Base-by-base conservation (phyloP, 106 monocot genomes). In the Dioscorea zingiberensis region DNA sequence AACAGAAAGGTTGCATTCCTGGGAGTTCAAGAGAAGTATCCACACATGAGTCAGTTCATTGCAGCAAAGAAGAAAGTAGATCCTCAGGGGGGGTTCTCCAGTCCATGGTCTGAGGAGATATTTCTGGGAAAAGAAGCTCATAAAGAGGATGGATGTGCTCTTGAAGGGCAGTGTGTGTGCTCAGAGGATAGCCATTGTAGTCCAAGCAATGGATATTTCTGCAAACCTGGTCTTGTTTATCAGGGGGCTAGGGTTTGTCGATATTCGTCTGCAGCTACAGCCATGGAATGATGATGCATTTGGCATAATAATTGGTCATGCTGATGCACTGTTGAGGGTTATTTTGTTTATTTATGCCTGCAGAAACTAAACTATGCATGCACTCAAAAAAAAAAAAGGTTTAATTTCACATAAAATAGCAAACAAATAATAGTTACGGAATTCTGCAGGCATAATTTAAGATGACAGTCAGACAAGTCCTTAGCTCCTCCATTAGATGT, bases 161-260 rank as follows among this genome's bases (percentile, higher is more conserved):
- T 93, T 60, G 88, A 93, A 69, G 93, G 93, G n/a, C 71, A 65
- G 61, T 88, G 93, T 67, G 54, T 88, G 13, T 88, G 88, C 59
- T 85, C 93, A 14, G 85, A 87, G 16, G 85, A 93, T 57, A 26
- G 78, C 57, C 93, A 93, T 54, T 93, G 93, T 60, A 93, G 77
- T 63, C 93, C 88, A 7, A 62, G 22, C 2, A 58, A 77, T 27
- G 88, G 80, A 26, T 93, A 85, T 48, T 18, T 80, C 47, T 93
- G 93, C 70, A 73, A 71, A 62, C 76, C 79, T 7, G 88, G 93
- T 3, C 64, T 85, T 58, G 88, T 93, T 16, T 88, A 78, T 54
- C 38, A 73, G 38, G 78, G 85, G 45, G 93, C 88, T 9, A 85
- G 58, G 73, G 88, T 93, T 7, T 93, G 88, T 71, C 78, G 84